phyloP scores from a whole-genome alignment of 148 eudicot genomes.

The Chenopodium suecicum region DNA sequence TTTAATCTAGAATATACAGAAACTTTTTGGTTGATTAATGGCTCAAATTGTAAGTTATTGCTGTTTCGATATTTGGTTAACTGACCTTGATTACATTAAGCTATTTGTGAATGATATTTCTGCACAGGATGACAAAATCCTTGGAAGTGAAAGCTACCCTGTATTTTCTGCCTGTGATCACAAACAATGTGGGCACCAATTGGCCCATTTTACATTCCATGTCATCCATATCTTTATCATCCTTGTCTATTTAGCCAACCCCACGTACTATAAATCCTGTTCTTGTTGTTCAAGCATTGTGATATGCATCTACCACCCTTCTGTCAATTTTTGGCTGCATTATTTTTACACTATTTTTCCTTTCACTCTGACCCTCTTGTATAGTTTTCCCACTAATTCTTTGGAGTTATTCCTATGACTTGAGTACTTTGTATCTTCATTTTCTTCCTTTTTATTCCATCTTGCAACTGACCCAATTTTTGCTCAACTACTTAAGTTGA shows the following conservation, averaged over 20 bases:
- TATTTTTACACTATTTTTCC: not conserved
- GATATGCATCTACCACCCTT: constrained; percentile 5
- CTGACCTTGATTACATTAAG: not conserved
- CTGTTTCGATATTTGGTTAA: not conserved
- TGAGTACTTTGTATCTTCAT: not conserved
- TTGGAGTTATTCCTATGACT: not conserved
- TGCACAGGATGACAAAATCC: constrained; percentile 8
- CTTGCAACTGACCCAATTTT: not conserved
- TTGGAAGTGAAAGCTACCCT: constrained; percentile 14
- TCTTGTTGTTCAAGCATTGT: not conserved
- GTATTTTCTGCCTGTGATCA: constrained; percentile 13
- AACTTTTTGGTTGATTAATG: not conserved
- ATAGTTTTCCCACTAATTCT: not conserved
- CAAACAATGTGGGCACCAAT: constrained; percentile 18
- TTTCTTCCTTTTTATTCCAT: not conserved
- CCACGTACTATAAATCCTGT: constrained; percentile 12
- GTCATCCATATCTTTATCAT: constrained; percentile 9
- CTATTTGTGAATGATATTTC: constrained; percentile 4
- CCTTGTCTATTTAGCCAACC: constrained; percentile 15
- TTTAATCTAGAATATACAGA: not conserved
- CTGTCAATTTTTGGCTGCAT: constrained; percentile 1
- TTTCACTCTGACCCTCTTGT: not conserved
- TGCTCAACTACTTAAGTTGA: not conserved
- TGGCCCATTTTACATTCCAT: not conserved
- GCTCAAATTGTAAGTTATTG: not conserved